Conservation (phyloP, 345 rosid species). For the Hibiscus mutabilis region DNA sequence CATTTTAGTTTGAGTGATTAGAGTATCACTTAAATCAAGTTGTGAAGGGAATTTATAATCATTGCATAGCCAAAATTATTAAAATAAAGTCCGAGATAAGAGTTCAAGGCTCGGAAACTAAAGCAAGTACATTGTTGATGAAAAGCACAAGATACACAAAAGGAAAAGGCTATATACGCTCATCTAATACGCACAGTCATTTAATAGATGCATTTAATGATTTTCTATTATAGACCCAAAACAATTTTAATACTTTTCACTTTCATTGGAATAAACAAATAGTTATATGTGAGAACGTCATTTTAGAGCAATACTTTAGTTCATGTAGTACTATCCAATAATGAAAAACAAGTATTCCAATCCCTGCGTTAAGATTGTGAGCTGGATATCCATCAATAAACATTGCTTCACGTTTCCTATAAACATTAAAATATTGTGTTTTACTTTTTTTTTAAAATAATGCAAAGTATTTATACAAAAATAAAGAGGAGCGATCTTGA, state of each 20-base stretch:
- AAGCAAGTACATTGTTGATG: neutral
- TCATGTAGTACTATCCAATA: neutral
- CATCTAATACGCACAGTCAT: neutral
- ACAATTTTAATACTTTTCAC: neutral
- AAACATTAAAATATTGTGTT: neutral
- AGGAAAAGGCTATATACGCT: neutral
- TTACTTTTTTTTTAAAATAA: neutral
- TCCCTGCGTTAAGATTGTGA: constrained; percentile 1
- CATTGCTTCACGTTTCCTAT: neutral
- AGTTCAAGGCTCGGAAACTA: neutral
- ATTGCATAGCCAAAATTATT: neutral
- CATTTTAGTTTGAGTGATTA: neutral
- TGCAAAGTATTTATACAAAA: neutral
- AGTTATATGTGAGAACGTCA: neutral
- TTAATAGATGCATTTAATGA: neutral
- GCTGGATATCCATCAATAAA: neutral
- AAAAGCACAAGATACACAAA: neutral
- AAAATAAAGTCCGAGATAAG: neutral
- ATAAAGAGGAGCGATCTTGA: neutral
- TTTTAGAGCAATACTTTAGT: neutral
- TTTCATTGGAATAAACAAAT: neutral
- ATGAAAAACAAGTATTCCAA: neutral
- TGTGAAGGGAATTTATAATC: constrained; percentile 3
- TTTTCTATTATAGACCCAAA: constrained; percentile 1
- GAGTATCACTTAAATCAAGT: neutral